Evolutionary conservation across 352 stramenopile genomes (phyloP).

Genomic region (Thalassiosira delicatula): DNA sequence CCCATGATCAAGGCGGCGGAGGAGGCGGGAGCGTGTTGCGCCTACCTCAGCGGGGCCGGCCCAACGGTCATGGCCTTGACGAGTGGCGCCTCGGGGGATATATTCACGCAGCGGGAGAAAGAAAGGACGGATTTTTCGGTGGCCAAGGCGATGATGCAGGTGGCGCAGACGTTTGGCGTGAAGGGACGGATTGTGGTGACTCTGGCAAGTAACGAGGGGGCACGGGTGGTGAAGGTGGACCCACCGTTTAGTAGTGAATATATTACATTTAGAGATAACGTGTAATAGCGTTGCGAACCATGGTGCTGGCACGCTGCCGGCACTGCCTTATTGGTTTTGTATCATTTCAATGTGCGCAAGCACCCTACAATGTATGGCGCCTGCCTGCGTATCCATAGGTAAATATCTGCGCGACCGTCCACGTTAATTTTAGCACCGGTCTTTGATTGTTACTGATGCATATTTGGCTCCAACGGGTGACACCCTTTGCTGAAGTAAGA

Average conservation of each 20-base stretch:
- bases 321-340: too few species aligned
- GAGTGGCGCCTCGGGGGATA: slow-evolving; percentile 95
- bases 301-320: too few species aligned
- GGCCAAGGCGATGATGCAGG: slow-evolving; percentile 95
- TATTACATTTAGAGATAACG: slow-evolving; percentile 86
- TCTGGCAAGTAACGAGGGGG: slow-evolving; percentile 93
- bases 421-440: too few species aligned
- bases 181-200: slow-evolving; percentile 97
- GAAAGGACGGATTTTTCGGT: slow-evolving; percentile 89
- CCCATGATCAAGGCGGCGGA: slow-evolving; percentile 97
- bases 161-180: slow-evolving; percentile 89
- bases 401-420: too few species aligned
- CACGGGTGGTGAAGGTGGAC: slow-evolving; percentile 93
- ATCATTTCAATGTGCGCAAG: too few species aligned
- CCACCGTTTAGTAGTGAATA: slow-evolving; percentile 88
- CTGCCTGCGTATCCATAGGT: too few species aligned
- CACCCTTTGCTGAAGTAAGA: too few species aligned
- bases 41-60: slow-evolving; percentile 96
- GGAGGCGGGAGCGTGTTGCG: slow-evolving; percentile 91
- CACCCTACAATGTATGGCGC: too few species aligned
- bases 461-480: too few species aligned
- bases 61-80: slow-evolving; percentile 98
- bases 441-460: too few species aligned
- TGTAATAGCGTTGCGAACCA: too few species aligned
- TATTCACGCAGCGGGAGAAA: slow-evolving; percentile 96